These are phyloP conservation scores for Yamadazyma membranifaciens DNA, from an alignment of 1,139 yeast genomes.

Conservation along the genomic window DNA sequence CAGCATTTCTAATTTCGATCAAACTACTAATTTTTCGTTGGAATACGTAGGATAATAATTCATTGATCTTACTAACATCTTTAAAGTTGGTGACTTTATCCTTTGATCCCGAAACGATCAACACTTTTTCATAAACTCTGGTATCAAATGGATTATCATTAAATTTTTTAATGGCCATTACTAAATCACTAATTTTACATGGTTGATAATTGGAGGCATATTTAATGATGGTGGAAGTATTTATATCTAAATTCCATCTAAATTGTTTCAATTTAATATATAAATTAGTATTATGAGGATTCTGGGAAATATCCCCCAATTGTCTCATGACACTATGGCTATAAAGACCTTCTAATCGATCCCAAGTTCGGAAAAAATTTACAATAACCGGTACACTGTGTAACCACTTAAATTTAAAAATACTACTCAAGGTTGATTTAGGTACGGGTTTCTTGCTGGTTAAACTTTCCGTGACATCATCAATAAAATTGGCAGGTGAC, in stretches of 20 bases:
- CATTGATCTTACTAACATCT: slow-evolving; percentile 25
- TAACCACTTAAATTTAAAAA: slow-evolving; percentile 20
- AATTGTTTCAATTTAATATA: slow-evolving; percentile 58
- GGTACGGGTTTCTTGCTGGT: slow-evolving; percentile 1
- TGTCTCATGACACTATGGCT: slow-evolving; percentile 59
- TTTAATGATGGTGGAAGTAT: slow-evolving; percentile 51
- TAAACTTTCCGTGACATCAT: slow-evolving; percentile 15
- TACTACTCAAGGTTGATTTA: slow-evolving; percentile 13
- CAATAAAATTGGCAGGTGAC: slow-evolving; percentile 55
- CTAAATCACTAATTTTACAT: slow-evolving; percentile 44
- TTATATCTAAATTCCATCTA: slow-evolving; percentile 69
- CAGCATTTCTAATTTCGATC: slow-evolving; percentile 51
- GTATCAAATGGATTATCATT: slow-evolving; percentile 32
- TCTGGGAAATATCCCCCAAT: slow-evolving; percentile 30
- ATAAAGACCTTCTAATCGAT: slow-evolving; percentile 59
- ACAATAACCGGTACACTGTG: slow-evolving; percentile 51
- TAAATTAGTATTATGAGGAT: slow-evolving; percentile 23
- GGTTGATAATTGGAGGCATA: slow-evolving; percentile 51
- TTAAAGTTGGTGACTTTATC: slow-evolving; percentile 56
- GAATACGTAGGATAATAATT: slow-evolving; percentile 24
- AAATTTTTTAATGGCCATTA: slow-evolving; percentile 35
- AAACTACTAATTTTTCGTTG: slow-evolving; percentile 30
- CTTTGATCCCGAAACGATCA: slow-evolving; percentile 56
- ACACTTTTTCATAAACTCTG: slow-evolving; percentile 39
- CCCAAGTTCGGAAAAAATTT: slow-evolving; percentile 55